A percentile compares a stretch with the other conserved stretches of the same genome.
Conservation (phyloP, 352 stramenopile species). For the Phytophthora tubulina region DNA sequence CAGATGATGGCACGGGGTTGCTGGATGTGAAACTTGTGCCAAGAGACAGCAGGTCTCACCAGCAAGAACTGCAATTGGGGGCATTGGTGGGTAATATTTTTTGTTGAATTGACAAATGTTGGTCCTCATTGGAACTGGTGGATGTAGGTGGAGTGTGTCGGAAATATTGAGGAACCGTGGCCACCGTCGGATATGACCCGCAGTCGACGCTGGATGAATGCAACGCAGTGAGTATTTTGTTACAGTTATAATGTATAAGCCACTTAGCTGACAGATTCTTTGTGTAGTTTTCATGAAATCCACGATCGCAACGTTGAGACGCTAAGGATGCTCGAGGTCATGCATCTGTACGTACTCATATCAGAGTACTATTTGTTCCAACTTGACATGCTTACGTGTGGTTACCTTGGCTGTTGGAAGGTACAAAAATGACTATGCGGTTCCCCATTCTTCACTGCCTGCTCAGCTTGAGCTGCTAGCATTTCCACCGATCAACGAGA, state of each 20-base stretch:
- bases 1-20: conserved; percentile 56
- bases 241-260: not conserved
- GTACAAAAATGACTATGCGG: conserved; percentile 31
- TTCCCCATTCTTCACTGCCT: conserved; percentile 9
- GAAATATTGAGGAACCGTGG: conserved; percentile 38
- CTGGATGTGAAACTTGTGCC: conserved; percentile 36
- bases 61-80: conserved; percentile 34
- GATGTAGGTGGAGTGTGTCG: conserved; percentile 53
- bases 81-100: conserved; percentile 37
- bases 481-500: conserved; percentile 25
- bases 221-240: conserved; percentile 38
- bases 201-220: conserved; percentile 45
- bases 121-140: conserved; percentile 6
- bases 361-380: not conserved
- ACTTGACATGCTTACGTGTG: not conserved
- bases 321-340: conserved; percentile 66
- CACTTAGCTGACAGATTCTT: conserved; percentile 4
- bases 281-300: conserved; percentile 48
- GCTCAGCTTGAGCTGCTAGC: conserved; percentile 33
- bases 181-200: conserved; percentile 25
- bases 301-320: conserved; percentile 70
- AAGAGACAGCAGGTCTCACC: conserved; percentile 4
- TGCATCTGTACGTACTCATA: conserved; percentile 55
- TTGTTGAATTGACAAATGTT: not conserved
- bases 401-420: conserved; percentile 3